Evolutionary conservation across 2,329 filamentous ascomycete species (phyloP).

Genomic region (Fusarium napiforme): DNA sequence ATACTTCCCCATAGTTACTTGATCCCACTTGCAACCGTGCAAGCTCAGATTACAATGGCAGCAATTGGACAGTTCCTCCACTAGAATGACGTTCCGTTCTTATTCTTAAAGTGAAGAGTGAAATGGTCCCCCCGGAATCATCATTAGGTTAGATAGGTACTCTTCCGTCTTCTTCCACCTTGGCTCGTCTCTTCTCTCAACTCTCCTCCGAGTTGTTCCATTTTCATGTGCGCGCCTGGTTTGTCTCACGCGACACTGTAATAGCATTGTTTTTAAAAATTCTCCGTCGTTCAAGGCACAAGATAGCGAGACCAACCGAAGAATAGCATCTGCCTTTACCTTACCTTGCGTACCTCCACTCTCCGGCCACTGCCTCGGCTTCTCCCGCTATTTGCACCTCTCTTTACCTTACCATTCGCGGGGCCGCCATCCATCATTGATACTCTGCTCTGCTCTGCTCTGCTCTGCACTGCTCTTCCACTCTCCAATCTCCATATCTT

Average conservation of each 20-base stretch:
- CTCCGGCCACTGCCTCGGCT: constrained; percentile 43
- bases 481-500: constrained; percentile 11
- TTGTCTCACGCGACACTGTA: constrained; percentile 27
- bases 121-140: constrained; percentile 21
- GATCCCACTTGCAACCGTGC: constrained; percentile 33
- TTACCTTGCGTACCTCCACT: constrained; percentile 18
- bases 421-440: constrained; percentile 39
- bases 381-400: constrained; percentile 40
- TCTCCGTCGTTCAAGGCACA: constrained; percentile 8
- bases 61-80: constrained; percentile 26
- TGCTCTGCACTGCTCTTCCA: constrained; percentile 3
- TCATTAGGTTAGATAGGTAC: constrained; percentile 30
- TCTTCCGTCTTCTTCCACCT: constrained; percentile 36
- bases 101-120: constrained; percentile 8
- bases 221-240: constrained; percentile 23
- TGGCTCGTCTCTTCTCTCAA: not conserved
- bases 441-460: not conserved
- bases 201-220: constrained; percentile 25
- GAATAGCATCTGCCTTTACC: not conserved
- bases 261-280: not conserved
- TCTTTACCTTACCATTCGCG: constrained; percentile 30
- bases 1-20: constrained; percentile 37
- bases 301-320: constrained; percentile 16
- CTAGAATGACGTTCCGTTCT: constrained; percentile 38
- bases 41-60: constrained; percentile 11